These are phyloP conservation scores for Leersia perrieri DNA, from an alignment of 176 grass and related monocot species.

Conservation along the genomic window DNA sequence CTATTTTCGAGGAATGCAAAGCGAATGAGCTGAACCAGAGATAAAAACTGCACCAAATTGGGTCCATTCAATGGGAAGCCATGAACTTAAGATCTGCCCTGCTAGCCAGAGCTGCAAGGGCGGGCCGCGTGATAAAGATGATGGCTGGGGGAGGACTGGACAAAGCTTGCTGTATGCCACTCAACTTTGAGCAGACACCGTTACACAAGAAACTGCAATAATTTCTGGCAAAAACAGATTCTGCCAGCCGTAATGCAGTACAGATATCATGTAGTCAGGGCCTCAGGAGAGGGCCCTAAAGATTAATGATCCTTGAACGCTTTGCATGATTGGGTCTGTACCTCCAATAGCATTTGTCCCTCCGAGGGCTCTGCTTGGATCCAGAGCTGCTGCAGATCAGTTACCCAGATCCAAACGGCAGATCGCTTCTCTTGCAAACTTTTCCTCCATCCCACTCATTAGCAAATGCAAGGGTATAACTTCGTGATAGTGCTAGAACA, in stretches of 20 bases:
- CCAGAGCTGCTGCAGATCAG: slow-evolving; percentile 11
- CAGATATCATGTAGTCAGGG: slow-evolving; percentile 46
- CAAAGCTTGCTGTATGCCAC: slow-evolving; percentile 51
- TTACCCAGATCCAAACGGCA: slow-evolving; percentile 48
- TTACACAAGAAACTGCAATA: slow-evolving; percentile 57
- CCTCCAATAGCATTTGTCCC: slow-evolving; percentile 49
- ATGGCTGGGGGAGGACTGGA: slow-evolving; percentile 18
- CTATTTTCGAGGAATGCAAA: neutral
- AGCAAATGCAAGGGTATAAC: neutral
- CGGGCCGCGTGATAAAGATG: slow-evolving; percentile 32
- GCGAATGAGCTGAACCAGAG: neutral
- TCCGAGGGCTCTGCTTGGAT: slow-evolving; percentile 39
- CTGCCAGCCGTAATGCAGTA: slow-evolving; percentile 68
- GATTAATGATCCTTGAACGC: slow-evolving; percentile 47
- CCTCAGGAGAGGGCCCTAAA: slow-evolving; percentile 20
- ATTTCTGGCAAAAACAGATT: slow-evolving; percentile 53
- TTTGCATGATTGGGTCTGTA: slow-evolving; percentile 52
- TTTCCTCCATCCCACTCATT: slow-evolving; percentile 18
- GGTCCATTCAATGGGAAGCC: slow-evolving; percentile 4
- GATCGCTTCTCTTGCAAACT: neutral
- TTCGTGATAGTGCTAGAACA: neutral
- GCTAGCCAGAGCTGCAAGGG: slow-evolving; percentile 7
- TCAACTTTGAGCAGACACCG: slow-evolving; percentile 35
- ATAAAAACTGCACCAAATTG: neutral
- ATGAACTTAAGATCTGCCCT: slow-evolving; percentile 23